Conservation (phyloP, 192 early-diverging fungal genomes). For the Podochytrium sp. region DNA sequence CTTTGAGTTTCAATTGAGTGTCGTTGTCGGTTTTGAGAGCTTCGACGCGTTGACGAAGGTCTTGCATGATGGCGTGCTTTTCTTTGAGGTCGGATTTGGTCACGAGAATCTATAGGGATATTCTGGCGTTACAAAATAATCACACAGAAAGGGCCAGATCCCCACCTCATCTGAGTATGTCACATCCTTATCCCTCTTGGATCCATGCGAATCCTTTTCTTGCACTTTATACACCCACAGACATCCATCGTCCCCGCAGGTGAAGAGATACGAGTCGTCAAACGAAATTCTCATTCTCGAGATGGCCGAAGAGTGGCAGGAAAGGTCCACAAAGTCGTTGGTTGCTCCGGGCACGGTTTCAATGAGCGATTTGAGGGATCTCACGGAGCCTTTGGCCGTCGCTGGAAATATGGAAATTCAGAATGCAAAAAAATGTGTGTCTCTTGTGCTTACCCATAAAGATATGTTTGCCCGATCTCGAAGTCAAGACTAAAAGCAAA, state of each 20-base stretch:
- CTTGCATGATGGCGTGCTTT: conserved; percentile 43
- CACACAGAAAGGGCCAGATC: not conserved
- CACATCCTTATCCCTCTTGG: conserved; percentile 55
- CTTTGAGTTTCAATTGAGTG: conserved; percentile 52
- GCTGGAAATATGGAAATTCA: conserved; percentile 7
- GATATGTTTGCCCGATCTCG: conserved; percentile 37
- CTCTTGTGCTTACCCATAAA: conserved; percentile 33
- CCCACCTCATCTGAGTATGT: conserved; percentile 56
- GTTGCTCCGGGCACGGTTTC: conserved; percentile 11
- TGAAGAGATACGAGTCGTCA: conserved; percentile 58
- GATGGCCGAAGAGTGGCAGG: conserved; percentile 42
- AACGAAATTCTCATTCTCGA: conserved; percentile 46
- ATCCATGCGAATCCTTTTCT: conserved; percentile 48
- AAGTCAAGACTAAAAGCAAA: conserved; percentile 26
- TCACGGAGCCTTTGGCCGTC: conserved; percentile 46
- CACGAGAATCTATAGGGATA: conserved; percentile 48
- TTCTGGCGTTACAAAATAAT: not conserved
- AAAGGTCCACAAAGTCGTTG: conserved; percentile 40
- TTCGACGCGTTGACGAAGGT: conserved; percentile 52
- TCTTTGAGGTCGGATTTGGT: conserved; percentile 54
- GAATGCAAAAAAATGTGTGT: not conserved
- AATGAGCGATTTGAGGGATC: conserved; percentile 51
- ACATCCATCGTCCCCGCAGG: conserved; percentile 54
- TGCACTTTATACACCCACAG: conserved; percentile 51
- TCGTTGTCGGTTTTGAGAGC: conserved; percentile 58